Evolutionary conservation across 2,329 filamentous ascomycete genomes (phyloP).

Genomic region (Zymoseptoria ardabiliae): DNA sequence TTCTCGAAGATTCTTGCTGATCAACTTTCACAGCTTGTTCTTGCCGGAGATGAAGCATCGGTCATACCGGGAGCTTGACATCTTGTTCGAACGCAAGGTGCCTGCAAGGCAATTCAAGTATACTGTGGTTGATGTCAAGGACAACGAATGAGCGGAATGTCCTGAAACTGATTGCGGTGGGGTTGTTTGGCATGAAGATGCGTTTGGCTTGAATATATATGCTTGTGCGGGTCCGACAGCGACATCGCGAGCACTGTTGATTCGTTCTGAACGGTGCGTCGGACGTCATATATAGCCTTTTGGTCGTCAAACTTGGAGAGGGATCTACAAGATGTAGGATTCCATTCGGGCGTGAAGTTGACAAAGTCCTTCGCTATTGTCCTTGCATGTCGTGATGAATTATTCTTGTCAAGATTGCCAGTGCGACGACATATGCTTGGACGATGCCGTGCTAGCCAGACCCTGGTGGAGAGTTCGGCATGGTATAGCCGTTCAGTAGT

Average conservation of each 20-base stretch:
- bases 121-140: constrained; percentile 34
- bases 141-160: constrained; percentile 3
- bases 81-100: constrained; percentile 39
- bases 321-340: no score
- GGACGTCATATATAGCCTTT: no score
- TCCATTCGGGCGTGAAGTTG: no score
- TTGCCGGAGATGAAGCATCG: constrained; percentile 41
- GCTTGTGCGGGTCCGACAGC: no score
- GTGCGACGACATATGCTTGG: not conserved
- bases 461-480: not conserved
- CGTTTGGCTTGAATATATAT: no score
- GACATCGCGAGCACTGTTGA: no score
- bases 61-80: constrained; percentile 40
- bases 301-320: no score
- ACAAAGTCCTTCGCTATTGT: no score
- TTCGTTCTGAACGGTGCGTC: no score
- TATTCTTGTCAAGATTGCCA: not conserved
- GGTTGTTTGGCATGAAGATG: not conserved
- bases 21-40: constrained; percentile 24
- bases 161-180: not conserved
- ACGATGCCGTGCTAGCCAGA: not conserved
- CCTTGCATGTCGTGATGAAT: no score
- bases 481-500: not conserved
- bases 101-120: constrained; percentile 40
- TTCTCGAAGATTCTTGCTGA: not conserved